Evolutionary conservation across 2,329 filamentous ascomycete genomes (phyloP).

Genomic region (Alternaria incomplexa): DNA sequence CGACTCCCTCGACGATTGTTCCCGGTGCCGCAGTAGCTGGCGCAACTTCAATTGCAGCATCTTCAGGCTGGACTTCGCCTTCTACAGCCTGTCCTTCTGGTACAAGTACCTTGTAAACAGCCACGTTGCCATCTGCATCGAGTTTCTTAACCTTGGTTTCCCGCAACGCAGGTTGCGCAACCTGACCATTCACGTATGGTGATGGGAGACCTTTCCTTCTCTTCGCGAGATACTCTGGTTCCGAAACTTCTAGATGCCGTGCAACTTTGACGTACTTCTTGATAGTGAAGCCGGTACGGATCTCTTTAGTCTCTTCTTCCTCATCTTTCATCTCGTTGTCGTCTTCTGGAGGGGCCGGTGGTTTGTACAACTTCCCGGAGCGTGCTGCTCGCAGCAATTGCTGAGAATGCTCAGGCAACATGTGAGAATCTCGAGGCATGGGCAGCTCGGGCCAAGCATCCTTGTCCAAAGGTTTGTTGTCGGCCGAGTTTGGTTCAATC

Average conservation of each 20-base stretch:
- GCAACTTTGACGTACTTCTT: constrained; percentile 66
- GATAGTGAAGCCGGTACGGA: constrained; percentile 60
- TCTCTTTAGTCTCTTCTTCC: constrained; percentile 51
- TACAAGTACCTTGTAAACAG: constrained; percentile 82
- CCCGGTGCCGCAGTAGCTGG: constrained; percentile 60
- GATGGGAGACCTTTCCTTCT: constrained; percentile 65
- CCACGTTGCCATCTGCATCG: constrained; percentile 78
- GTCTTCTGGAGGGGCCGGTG: constrained; percentile 70
- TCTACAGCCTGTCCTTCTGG: constrained; percentile 80
- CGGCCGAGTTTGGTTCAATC: constrained; percentile 68
- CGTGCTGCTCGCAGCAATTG: constrained; percentile 82
- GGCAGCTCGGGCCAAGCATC: constrained; percentile 79
- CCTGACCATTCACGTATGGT: constrained; percentile 34
- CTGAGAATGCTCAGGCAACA: constrained; percentile 79
- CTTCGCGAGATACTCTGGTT: constrained; percentile 68
- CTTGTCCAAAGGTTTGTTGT: constrained; percentile 66
- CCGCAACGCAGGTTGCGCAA: constrained; percentile 60
- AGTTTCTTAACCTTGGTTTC: constrained; percentile 80
- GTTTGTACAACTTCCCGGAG: constrained; percentile 77
- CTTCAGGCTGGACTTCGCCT: constrained; percentile 74
- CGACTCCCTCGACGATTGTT: constrained; percentile 64
- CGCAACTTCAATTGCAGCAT: constrained; percentile 55
- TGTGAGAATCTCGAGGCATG: constrained; percentile 84
- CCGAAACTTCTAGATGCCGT: constrained; percentile 62
- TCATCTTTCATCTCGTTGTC: constrained; percentile 59